Conservation (phyloP, 805 yeast species). For the Sugiyamaella americana region DNA sequence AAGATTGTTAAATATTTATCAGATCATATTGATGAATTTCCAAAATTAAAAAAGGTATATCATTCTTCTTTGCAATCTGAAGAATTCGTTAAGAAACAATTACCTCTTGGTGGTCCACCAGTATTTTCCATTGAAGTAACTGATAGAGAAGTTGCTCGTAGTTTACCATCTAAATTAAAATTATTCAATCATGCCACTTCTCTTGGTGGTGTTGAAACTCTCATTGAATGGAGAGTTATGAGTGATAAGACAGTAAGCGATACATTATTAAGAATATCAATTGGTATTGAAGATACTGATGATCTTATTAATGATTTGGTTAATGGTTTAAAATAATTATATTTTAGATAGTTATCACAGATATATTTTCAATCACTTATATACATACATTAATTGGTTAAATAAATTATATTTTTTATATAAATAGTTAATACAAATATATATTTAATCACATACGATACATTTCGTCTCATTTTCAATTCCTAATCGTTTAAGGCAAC, state of each 20-base stretch:
- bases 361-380: constrained; percentile 32
- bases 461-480: constrained; percentile 30
- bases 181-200: constrained; percentile 89
- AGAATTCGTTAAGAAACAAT: constrained; percentile 56
- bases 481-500: constrained; percentile 49
- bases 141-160: constrained; percentile 49
- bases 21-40: constrained; percentile 43
- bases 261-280: constrained; percentile 62
- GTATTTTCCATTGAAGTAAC: constrained; percentile 61
- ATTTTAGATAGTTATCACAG: neutral
- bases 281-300: constrained; percentile 71
- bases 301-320: constrained; percentile 72
- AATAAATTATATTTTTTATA: no score
- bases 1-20: constrained; percentile 53
- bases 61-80: constrained; percentile 80
- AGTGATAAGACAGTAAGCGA: constrained; percentile 54
- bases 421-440: neutral
- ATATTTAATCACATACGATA: constrained; percentile 34
- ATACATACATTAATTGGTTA: no score
- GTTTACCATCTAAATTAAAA: constrained; percentile 57
- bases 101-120: constrained; percentile 57
- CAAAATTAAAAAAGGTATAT: constrained; percentile 46
- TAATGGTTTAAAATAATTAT: constrained; percentile 35
- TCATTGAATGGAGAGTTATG: constrained; percentile 86
- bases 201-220: constrained; percentile 85